A percentile compares a stretch with the other conserved stretches of the same genome.
Evolutionary conservation across 2,329 filamentous ascomycete species (phyloP).

Genomic region (Pseudogymnoascus sp.): DNA sequence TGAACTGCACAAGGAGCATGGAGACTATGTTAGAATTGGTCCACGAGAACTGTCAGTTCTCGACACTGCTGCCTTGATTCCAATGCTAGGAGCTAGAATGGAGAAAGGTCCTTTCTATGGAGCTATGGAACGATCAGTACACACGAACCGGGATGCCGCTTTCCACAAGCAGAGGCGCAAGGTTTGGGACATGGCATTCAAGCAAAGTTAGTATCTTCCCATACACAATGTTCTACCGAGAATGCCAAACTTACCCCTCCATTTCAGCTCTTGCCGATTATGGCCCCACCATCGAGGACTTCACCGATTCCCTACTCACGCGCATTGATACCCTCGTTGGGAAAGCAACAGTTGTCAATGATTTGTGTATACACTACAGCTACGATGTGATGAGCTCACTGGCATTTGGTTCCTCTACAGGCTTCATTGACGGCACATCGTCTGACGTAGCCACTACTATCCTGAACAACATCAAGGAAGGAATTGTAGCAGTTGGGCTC

Average conservation of each 20-base stretch:
- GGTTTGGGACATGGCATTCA: constrained; percentile 2
- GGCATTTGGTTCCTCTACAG: constrained; percentile 16
- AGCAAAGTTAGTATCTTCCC: background rate
- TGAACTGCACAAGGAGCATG: constrained; percentile 17
- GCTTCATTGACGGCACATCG: constrained; percentile 13
- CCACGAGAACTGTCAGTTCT: constrained; percentile 17
- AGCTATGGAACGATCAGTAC: constrained; percentile 11
- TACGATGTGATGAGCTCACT: constrained; percentile 26
- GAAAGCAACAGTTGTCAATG: constrained; percentile 16
- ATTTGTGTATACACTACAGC: constrained; percentile 20
- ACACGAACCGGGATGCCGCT: constrained; percentile 15
- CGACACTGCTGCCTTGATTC: constrained; percentile 16
- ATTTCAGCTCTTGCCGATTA: constrained; percentile 17
- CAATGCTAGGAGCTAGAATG: constrained; percentile 15
- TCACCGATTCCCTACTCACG: constrained; percentile 15
- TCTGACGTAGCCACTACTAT: constrained; percentile 10
- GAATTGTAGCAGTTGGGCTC: constrained; percentile 11
- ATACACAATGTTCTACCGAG: background rate
- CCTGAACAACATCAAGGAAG: constrained; percentile 12
- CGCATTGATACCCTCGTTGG: constrained; percentile 14
- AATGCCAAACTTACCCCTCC: background rate
- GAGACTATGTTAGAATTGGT: constrained; percentile 20
- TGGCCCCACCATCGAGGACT: constrained; percentile 17
- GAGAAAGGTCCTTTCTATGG: constrained; percentile 21
- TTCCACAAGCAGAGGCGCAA: constrained; percentile 18